phyloP scores from a whole-genome alignment of 192 early-diverging fungal genomes.

The Borealophlyctis nickersoniae region DNA sequence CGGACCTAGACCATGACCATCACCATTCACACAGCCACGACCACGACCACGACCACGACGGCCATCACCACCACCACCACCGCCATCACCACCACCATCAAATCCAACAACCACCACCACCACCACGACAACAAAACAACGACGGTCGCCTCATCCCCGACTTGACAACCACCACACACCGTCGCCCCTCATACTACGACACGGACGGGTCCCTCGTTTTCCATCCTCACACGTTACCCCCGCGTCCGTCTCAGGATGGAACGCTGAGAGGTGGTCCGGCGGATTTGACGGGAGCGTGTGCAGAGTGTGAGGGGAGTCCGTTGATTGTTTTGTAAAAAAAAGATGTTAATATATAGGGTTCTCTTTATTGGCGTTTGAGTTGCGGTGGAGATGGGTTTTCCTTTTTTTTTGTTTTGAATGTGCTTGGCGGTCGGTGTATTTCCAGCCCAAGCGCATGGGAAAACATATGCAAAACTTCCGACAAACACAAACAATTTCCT shows the following conservation, averaged over 20 bases:
- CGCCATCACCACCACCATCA: not conserved
- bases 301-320: not conserved
- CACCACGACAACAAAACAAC: not conserved
- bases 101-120: not conserved
- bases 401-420: too few relatives aligned
- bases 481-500: too few relatives aligned
- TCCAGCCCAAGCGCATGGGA: too few relatives aligned
- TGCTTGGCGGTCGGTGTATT: too few relatives aligned
- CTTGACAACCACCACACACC: not conserved
- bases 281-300: not conserved
- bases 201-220: too few relatives aligned
- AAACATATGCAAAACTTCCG: too few relatives aligned
- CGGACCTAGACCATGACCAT: not conserved
- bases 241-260: not conserved
- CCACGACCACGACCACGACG: not conserved
- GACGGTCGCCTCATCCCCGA: not conserved
- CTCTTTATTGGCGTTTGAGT: not conserved
- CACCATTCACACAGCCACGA: not conserved
- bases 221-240: not conserved
- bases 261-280: not conserved
- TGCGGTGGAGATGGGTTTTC: too few relatives aligned
- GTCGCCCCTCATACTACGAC: not conserved
- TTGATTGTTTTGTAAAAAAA: conserved; percentile 1
- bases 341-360: not conserved
- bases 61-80: not conserved